Evolutionary conservation across 2,329 filamentous ascomycete genomes (phyloP).

Genomic region (Aciculosporium take): DNA sequence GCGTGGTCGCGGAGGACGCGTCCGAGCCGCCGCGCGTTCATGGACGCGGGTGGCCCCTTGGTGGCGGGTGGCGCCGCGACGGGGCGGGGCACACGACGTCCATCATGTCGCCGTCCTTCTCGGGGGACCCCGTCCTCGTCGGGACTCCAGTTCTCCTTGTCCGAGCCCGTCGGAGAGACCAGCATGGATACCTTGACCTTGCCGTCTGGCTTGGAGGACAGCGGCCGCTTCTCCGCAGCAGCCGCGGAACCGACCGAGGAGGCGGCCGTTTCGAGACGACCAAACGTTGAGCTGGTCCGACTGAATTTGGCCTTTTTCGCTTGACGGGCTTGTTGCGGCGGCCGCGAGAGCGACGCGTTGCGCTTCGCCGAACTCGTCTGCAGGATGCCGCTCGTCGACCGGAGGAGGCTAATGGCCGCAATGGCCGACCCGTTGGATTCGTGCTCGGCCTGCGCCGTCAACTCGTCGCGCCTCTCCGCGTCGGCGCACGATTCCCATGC

Average conservation of each 20-base stretch:
- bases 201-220: constrained; percentile 11
- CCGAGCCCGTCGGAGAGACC: constrained; percentile 49
- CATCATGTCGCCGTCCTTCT: constrained; percentile 7
- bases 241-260: constrained; percentile 18
- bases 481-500: constrained; percentile 89
- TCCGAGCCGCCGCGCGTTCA: constrained; percentile 26
- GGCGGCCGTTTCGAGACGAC: constrained; percentile 34
- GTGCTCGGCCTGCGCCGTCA: constrained; percentile 68
- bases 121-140: constrained; percentile 25
- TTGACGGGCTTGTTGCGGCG: constrained; percentile 18
- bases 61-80: constrained; percentile 12
- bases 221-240: constrained; percentile 15
- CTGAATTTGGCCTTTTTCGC: constrained; percentile 49
- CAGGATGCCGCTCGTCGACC: constrained; percentile 46
- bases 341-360: constrained; percentile 33
- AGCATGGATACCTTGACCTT: constrained; percentile 27
- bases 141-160: constrained; percentile 84
- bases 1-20: constrained; percentile 28
- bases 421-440: constrained; percentile 67
- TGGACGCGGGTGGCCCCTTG: constrained; percentile 10
- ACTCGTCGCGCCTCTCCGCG: constrained; percentile 59
- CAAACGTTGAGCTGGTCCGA: constrained; percentile 47
- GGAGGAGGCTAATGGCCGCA: constrained; percentile 67
- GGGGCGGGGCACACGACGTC: constrained; percentile 27
- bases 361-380: constrained; percentile 50